Evolutionary conservation across 2,329 filamentous ascomycete genomes (phyloP).

Genomic region (Aspergillus aculeatinus): DNA sequence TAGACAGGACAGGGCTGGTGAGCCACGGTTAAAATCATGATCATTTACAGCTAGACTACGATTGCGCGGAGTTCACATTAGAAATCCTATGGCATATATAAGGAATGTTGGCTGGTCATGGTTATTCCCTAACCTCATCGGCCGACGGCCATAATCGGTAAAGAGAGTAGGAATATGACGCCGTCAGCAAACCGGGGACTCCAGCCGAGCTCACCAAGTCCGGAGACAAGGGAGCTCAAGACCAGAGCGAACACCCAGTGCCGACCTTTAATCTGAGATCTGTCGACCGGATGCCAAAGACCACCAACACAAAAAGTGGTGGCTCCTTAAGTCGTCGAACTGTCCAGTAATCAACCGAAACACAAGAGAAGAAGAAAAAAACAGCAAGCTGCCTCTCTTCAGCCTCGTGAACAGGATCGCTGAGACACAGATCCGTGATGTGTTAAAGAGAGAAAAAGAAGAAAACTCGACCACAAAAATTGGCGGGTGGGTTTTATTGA

Average conservation of each 20-base stretch:
- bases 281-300: slow-evolving; percentile 92
- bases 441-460: slow-evolving; percentile 39
- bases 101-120: slow-evolving; percentile 71
- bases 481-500: slow-evolving; percentile 31
- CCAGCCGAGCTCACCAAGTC: slow-evolving; percentile 65
- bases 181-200: slow-evolving; percentile 54
- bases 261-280: slow-evolving; percentile 75
- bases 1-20: neutral
- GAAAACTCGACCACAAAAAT: slow-evolving; percentile 40
- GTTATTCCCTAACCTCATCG: slow-evolving; percentile 86
- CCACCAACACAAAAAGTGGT: slow-evolving; percentile 61
- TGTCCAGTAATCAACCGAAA: slow-evolving; percentile 80
- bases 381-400: neutral
- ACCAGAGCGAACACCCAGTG: slow-evolving; percentile 51
- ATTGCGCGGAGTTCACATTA: neutral
- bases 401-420: slow-evolving; percentile 62
- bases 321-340: slow-evolving; percentile 85
- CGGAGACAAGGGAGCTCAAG: slow-evolving; percentile 61
- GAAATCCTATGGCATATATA: slow-evolving; percentile 11
- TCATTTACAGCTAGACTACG: neutral
- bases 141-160: slow-evolving; percentile 78
- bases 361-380: slow-evolving; percentile 47
- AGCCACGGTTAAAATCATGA: neutral
- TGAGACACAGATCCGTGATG: slow-evolving; percentile 79
- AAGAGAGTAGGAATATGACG: slow-evolving; percentile 89